phyloP scores from a whole-genome alignment of 306 rosid species.

The Adenanthera pavonina region DNA sequence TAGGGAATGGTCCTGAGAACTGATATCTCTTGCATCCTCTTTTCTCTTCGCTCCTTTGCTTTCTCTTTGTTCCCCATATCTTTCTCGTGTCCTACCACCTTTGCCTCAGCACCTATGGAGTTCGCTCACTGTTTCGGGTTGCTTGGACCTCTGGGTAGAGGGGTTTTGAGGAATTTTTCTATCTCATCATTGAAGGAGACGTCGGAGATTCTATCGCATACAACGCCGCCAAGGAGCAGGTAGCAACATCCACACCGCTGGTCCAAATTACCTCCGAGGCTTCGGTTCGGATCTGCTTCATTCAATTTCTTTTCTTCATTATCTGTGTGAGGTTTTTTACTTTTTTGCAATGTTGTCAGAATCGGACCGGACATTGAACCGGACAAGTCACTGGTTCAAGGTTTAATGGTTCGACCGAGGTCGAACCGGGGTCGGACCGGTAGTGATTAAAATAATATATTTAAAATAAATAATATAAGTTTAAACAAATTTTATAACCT shows the following conservation, averaged over 20 bases:
- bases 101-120: neutral
- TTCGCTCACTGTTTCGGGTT: neutral
- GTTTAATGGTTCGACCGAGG: no score
- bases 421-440: no score
- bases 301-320: neutral
- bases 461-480: no score
- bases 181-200: neutral
- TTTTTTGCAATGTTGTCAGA: no score
- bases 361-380: no score
- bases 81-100: neutral
- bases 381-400: no score
- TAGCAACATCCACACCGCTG: neutral
- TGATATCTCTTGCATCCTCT: conserved; percentile 78
- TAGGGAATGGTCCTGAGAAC: conserved; percentile 91
- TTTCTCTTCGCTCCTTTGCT: conserved; percentile 76
- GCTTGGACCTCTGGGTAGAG: neutral
- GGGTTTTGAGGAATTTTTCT: neutral
- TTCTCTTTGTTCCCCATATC: conserved; percentile 73
- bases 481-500: no score
- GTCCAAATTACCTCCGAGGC: neutral
- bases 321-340: no score
- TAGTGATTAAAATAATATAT: no score
- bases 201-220: neutral
- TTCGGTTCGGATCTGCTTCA: neutral
- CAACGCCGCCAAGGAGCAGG: neutral